phyloP scores from a whole-genome alignment of 176 grass and related monocot genomes.

The Carex myosuroides region DNA sequence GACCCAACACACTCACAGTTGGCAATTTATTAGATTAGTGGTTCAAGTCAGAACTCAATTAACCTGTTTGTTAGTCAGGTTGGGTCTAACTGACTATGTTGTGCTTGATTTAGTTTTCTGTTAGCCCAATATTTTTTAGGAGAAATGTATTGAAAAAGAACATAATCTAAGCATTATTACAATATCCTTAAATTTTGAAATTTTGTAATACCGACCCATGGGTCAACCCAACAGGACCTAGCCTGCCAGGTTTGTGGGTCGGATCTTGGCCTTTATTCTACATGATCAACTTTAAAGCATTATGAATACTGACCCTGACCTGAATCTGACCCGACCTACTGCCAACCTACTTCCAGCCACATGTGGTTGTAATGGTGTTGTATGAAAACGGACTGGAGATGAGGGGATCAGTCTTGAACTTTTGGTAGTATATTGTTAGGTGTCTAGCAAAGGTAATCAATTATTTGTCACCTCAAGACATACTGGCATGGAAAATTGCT shows the following conservation, averaged over 20 bases:
- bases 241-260: background rate
- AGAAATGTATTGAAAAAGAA: background rate
- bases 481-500: background rate
- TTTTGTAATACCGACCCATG: background rate
- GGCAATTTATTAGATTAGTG: background rate
- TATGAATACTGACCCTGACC: background rate
- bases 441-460: background rate
- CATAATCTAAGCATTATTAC: background rate
- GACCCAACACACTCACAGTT: background rate
- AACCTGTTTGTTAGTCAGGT: background rate
- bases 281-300: background rate
- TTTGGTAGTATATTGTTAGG: background rate
- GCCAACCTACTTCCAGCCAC: background rate
- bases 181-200: background rate
- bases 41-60: background rate
- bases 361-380: background rate
- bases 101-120: background rate
- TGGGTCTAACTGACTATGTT: background rate
- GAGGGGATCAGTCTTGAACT: background rate
- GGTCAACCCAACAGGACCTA: background rate
- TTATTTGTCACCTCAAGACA: background rate
- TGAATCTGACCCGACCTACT: background rate
- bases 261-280: background rate
- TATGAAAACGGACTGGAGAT: background rate
- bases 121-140: background rate